Evolutionary conservation across 495 filamentous ascomycete genomes (phyloP), one percentile per base, ranked within the genome.

Genomic region (Choiromyces venosus): DNA sequence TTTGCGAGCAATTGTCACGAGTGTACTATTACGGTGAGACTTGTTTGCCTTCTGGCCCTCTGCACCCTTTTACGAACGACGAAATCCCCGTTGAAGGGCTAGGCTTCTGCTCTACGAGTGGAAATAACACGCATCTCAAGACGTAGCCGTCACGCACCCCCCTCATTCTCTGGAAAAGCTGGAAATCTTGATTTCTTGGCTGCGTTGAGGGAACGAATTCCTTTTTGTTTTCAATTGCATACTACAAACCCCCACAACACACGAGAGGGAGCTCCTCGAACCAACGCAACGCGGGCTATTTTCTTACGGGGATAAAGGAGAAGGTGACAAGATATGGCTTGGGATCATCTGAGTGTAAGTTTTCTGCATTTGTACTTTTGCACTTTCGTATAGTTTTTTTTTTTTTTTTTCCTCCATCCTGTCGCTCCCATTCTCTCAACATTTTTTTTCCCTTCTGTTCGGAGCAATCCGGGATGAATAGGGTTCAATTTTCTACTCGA

Each of bases 341-440:
- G 75, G 75, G 74, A 77, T 10, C 75, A 77, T 73, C 66, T 77
- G 70, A 77, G 61, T 33, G 75, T 77, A 65, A 73, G 75, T 77
- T 73, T 18, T 61, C 52, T 12, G 52, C 12, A 61, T 61, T 61
- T 29, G 33, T 18, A 16, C 52, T 61, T 18, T 61, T 18, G 25
- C 66, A 61, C 66, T 66, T 52, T 73, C 42, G 5, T n/a, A 37
- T 46, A 42, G 36, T 67, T 39, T 61, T 72, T 5, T 29, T 69
- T 72, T 66, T 10, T 21, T 69, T 35, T 16, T 33, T 61, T 61
- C 33, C 14, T 25, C 46, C 14, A n/a, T 56, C 46, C n/a, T 14
- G 7, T 56, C 46, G 46, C 10, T 14, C n/a, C 46, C 46, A 9
- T 56, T 56, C 1, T 2, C n/a, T 18, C 46, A 56, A 14, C 2